Conservation (phyloP, 2,329 filamentous ascomycete species). For the Reticulascus tulasneorum region DNA sequence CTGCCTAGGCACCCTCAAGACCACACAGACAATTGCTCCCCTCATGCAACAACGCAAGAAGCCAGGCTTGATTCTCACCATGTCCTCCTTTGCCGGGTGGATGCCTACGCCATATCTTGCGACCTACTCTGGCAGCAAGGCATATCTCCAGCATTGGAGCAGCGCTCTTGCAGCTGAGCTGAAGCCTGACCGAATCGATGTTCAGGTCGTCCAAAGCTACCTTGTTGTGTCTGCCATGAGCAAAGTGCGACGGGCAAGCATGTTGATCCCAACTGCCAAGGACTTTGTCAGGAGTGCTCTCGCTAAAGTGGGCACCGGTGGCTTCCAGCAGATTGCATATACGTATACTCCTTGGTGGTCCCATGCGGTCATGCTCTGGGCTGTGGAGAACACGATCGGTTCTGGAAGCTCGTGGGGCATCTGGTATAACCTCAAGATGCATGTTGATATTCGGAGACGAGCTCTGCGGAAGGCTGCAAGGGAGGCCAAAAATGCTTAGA, state of each 20-base stretch:
- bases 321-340: conserved; percentile 73
- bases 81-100: conserved; percentile 95
- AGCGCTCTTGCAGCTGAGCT: conserved; percentile 81
- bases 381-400: conserved; percentile 58
- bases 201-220: conserved; percentile 89
- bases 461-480: conserved; percentile 81
- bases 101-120: conserved; percentile 88
- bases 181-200: conserved; percentile 73
- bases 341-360: conserved; percentile 93
- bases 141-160: conserved; percentile 96
- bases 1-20: conserved; percentile 82
- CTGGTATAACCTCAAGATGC: conserved; percentile 61
- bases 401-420: conserved; percentile 44
- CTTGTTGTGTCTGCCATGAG: conserved; percentile 96
- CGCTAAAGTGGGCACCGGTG: conserved; percentile 75
- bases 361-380: conserved; percentile 85
- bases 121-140: conserved; percentile 96
- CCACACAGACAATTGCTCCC: conserved; percentile 80
- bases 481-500: conserved; percentile 63
- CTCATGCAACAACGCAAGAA: conserved; percentile 79
- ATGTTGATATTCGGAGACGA: conserved; percentile 75
- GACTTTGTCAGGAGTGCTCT: conserved; percentile 77
- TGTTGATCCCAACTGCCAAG: conserved; percentile 76
- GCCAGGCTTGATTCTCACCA: conserved; percentile 81
- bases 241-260: conserved; percentile 78